Evolutionary conservation across 257 asterid genomes (phyloP).

Genomic region (Echites panduratus): DNA sequence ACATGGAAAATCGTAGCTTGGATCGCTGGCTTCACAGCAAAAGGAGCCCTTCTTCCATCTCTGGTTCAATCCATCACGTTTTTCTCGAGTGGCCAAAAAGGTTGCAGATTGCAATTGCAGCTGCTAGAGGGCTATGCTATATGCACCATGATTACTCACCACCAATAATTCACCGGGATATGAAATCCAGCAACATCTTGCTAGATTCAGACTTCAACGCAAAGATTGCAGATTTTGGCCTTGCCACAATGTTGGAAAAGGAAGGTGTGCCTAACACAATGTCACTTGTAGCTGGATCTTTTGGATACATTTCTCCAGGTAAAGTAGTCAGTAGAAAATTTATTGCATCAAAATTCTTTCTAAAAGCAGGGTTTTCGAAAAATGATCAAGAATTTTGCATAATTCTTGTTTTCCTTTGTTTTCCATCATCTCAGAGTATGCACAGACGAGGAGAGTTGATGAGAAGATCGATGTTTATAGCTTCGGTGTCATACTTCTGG

Average conservation of each 20-base stretch:
- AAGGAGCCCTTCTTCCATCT: conserved; percentile 13
- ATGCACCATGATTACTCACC: conserved; percentile 38
- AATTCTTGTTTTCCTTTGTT: not conserved
- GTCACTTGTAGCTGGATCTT: conserved; percentile 38
- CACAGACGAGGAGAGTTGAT: conserved; percentile 55
- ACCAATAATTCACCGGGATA: conserved; percentile 47
- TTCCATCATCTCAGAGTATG: conserved; percentile 51
- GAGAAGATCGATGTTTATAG: conserved; percentile 91
- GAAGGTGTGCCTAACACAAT: conserved; percentile 31
- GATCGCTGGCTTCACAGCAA: conserved; percentile 70
- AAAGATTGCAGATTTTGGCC: conserved; percentile 57
- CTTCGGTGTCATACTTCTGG: conserved; percentile 82
- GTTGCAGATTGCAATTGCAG: conserved; percentile 33
- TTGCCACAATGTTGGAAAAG: conserved; percentile 40
- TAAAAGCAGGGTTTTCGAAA: too few species aligned
- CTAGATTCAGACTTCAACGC: conserved; percentile 41
- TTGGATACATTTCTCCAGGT: conserved; percentile 48
- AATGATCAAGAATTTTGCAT: not conserved
- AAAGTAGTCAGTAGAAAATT: too few species aligned
- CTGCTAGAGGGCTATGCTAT: conserved; percentile 35
- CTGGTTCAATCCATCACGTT: conserved; percentile 35
- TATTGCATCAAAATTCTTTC: too few species aligned
- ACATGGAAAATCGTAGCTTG: conserved; percentile 70
- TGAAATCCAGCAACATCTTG: conserved; percentile 49
- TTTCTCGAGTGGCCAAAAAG: conserved; percentile 39